A percentile compares a stretch with the other conserved stretches of the same genome.
Evolutionary conservation across 2,329 filamentous ascomycete genomes (phyloP).

Genomic region (Remersonia thermophila): DNA sequence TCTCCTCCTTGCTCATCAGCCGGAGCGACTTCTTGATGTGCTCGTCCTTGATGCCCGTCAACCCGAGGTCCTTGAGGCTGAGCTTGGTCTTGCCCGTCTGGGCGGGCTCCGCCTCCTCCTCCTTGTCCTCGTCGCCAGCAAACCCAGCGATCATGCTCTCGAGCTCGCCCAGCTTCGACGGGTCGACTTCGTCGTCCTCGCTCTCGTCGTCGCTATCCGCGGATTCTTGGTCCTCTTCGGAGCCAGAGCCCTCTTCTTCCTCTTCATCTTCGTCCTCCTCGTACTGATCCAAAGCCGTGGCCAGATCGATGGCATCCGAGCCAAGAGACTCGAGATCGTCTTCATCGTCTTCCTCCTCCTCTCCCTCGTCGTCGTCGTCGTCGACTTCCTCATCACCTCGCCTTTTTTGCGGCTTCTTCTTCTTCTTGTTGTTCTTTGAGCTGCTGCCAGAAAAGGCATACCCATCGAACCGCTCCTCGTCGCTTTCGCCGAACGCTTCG

Average conservation of each 20-base stretch:
- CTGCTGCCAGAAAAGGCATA: constrained; percentile 68
- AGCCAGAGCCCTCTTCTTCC: constrained; percentile 30
- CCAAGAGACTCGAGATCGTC: constrained; percentile 47
- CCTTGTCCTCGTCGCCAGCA: constrained; percentile 49
- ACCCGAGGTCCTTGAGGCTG: constrained; percentile 59
- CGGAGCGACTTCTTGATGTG: constrained; percentile 70
- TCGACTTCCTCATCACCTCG: constrained; percentile 39
- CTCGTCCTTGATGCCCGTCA: constrained; percentile 60
- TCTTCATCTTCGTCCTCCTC: constrained; percentile 38
- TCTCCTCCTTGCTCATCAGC: constrained; percentile 53
- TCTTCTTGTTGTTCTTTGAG: constrained; percentile 49
- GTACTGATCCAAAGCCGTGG: constrained; percentile 43
- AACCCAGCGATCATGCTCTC: constrained; percentile 60
- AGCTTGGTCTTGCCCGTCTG: constrained; percentile 54
- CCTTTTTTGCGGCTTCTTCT: constrained; percentile 17
- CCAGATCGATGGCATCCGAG: constrained; percentile 47
- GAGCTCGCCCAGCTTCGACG: constrained; percentile 49
- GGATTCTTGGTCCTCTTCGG: constrained; percentile 31
- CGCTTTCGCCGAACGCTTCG: constrained; percentile 80
- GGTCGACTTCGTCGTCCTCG: constrained; percentile 29
- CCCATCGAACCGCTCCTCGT: constrained; percentile 62
- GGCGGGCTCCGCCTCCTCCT: constrained; percentile 22
- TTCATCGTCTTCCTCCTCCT: constrained; percentile 43
- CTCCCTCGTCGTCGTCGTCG: constrained; percentile 29
- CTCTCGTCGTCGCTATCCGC: constrained; percentile 27